Conservation (phyloP, 2,329 filamentous ascomycete genomes). For the Aspergillus sp. region DNA sequence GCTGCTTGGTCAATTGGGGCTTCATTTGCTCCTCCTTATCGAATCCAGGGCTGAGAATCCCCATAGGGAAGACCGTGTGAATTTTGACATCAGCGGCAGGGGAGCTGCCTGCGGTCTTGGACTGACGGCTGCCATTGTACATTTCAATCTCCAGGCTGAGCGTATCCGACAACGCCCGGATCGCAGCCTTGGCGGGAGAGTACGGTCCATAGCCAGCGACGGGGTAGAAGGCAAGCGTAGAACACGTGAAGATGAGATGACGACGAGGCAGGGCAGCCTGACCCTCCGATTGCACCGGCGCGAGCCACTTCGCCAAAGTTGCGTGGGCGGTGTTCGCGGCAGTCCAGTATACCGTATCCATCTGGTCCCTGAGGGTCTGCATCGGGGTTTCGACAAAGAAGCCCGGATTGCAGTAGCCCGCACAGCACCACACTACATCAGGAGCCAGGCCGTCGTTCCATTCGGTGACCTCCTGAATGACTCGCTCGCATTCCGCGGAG, state of each 20-base stretch:
- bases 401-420: conserved; percentile 70
- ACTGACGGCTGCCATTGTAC: conserved; percentile 67
- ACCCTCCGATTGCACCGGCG: conserved; percentile 28
- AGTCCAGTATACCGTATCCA: conserved; percentile 92
- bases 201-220: conserved; percentile 83
- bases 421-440: conserved; percentile 89
- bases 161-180: conserved; percentile 79
- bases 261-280: conserved; percentile 44
- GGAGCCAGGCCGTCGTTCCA: conserved; percentile 76
- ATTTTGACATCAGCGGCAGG: conserved; percentile 69
- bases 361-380: conserved; percentile 68
- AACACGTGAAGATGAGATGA: conserved; percentile 87
- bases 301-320: conserved; percentile 72
- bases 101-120: conserved; percentile 35
- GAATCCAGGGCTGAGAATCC: conserved; percentile 74
- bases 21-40: conserved; percentile 76
- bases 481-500: conserved; percentile 64
- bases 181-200: conserved; percentile 77
- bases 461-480: conserved; percentile 68
- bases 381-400: conserved; percentile 76
- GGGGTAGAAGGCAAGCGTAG: conserved; percentile 70
- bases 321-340: conserved; percentile 83
- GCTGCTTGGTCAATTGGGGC: conserved; percentile 71
- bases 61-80: conserved; percentile 80
- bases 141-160: conserved; percentile 80